Conservation (phyloP, 345 rosid genomes). For the Litchi chinensis region DNA sequence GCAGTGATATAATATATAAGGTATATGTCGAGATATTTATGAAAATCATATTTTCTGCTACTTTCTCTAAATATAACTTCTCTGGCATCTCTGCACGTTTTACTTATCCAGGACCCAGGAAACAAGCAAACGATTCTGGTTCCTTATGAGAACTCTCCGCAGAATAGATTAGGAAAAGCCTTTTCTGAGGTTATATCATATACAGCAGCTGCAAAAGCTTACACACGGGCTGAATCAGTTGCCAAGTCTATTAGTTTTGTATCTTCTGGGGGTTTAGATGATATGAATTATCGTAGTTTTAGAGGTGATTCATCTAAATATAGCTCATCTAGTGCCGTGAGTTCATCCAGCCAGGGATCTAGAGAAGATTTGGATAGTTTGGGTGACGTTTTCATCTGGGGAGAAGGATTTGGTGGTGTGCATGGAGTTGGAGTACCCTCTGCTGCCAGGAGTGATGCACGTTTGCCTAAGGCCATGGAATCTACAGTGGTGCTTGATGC, state of each 20-base stretch:
- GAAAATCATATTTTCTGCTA: slow-evolving; percentile 4
- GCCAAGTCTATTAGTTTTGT: slow-evolving; percentile 31
- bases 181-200: slow-evolving; percentile 60
- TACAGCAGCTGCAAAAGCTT: slow-evolving; percentile 47
- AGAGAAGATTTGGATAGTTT: slow-evolving; percentile 46
- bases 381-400: slow-evolving; percentile 51
- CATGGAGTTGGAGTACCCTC: slow-evolving; percentile 31
- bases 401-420: slow-evolving; percentile 41
- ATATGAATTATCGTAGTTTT: slow-evolving; percentile 29
- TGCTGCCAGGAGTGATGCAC: slow-evolving; percentile 34
- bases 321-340: slow-evolving; percentile 58
- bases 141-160: slow-evolving; percentile 35
- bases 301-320: slow-evolving; percentile 44
- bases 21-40: slow-evolving; percentile 24
- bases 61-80: slow-evolving; percentile 17
- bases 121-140: slow-evolving; percentile 28
- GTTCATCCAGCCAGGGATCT: slow-evolving; percentile 51
- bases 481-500: slow-evolving; percentile 49
- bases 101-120: slow-evolving; percentile 39
- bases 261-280: slow-evolving; percentile 42
- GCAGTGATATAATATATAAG: slow-evolving; percentile 46
- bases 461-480: slow-evolving; percentile 45
- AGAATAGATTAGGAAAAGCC: slow-evolving; percentile 48
- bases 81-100: slow-evolving; percentile 15
- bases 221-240: slow-evolving; percentile 40